Conservation (phyloP, 2,329 filamentous ascomycete species). For the Byssoonygena ceratinophila region DNA sequence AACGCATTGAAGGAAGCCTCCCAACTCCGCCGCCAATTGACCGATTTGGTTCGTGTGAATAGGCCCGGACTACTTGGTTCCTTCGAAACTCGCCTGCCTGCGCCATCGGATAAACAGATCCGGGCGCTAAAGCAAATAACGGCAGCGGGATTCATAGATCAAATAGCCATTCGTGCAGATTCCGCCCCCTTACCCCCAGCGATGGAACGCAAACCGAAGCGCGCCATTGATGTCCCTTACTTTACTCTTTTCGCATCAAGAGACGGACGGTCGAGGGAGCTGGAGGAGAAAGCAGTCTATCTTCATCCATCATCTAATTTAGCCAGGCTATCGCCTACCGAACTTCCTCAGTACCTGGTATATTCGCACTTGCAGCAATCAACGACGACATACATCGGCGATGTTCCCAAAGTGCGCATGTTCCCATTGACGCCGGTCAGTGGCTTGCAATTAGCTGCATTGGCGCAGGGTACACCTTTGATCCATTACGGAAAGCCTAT, state of each 20-base stretch:
- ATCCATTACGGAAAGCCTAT: constrained; percentile 81
- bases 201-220: constrained; percentile 56
- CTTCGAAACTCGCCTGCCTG: constrained; percentile 43
- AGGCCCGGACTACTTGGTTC: constrained; percentile 43
- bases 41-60: constrained; percentile 65
- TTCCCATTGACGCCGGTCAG: constrained; percentile 73
- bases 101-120: constrained; percentile 57
- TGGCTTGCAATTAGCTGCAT: constrained; percentile 60
- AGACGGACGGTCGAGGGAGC: constrained; percentile 33
- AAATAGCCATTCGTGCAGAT: constrained; percentile 85
- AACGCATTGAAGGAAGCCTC: constrained; percentile 80
- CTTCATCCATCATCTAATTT: constrained; percentile 79
- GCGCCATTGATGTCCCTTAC: constrained; percentile 90
- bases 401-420: constrained; percentile 70
- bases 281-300: constrained; percentile 60
- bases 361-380: constrained; percentile 75
- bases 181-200: constrained; percentile 64
- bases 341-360: constrained; percentile 77
- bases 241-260: constrained; percentile 67
- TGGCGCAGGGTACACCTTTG: constrained; percentile 77
- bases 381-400: constrained; percentile 43
- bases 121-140: constrained; percentile 81
- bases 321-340: constrained; percentile 54
- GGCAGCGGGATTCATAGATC: constrained; percentile 85
- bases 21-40: constrained; percentile 73